A percentile compares a stretch with the other conserved stretches of the same genome.
Conservation (phyloP, 768 basidiomycete species). For the Agrocybe chaxingu region DNA sequence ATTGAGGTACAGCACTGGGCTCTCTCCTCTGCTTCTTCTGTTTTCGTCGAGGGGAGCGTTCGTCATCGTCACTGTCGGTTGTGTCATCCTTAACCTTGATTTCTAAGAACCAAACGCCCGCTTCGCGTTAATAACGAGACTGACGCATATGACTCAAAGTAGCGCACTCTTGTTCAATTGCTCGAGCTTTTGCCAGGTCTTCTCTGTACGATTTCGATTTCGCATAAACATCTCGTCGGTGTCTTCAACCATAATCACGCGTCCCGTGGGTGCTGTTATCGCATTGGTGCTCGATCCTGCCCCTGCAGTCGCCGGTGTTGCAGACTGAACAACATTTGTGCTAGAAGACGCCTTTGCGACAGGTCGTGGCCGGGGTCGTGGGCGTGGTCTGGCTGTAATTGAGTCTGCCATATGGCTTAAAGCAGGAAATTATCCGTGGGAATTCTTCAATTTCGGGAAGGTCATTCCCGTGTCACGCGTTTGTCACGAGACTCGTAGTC, state of each 20-base stretch:
- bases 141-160: neutral
- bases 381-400: slow-evolving; percentile 46
- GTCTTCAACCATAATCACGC: slow-evolving; percentile 38
- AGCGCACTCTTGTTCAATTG: slow-evolving; percentile 52
- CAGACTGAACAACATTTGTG: slow-evolving; percentile 3
- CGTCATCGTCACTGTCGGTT: slow-evolving; percentile 24
- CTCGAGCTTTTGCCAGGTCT: slow-evolving; percentile 60
- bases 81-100: slow-evolving; percentile 12
- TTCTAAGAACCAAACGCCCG: slow-evolving; percentile 7
- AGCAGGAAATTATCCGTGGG: slow-evolving; percentile 38
- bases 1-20: slow-evolving; percentile 30
- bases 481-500: neutral
- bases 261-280: slow-evolving; percentile 12
- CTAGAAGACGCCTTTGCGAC: slow-evolving; percentile 24
- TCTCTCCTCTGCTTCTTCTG: slow-evolving; percentile 36
- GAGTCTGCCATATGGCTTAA: slow-evolving; percentile 32
- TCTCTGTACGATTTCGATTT: slow-evolving; percentile 53
- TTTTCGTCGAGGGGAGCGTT: slow-evolving; percentile 28
- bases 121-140: neutral
- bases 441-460: slow-evolving; percentile 24
- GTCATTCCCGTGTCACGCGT: slow-evolving; percentile 35
- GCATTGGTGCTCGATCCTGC: slow-evolving; percentile 6
- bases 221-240: slow-evolving; percentile 70
- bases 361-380: slow-evolving; percentile 57
- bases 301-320: slow-evolving; percentile 19